Conservation (phyloP, 1,284 basidiomycete species). For the Apiotrichum mycotoxinovorans region DNA sequence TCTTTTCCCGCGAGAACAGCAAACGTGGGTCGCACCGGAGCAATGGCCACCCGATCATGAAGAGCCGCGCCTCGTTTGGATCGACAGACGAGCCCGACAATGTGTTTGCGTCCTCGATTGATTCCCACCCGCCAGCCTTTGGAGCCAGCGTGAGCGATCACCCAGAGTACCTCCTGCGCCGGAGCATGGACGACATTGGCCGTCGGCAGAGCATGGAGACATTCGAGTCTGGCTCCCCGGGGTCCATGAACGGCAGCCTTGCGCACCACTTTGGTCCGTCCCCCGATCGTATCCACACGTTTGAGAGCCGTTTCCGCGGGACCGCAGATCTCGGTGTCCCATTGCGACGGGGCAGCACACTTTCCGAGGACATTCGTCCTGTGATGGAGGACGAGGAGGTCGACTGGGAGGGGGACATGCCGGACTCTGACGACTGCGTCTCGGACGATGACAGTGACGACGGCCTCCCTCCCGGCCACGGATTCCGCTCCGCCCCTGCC, state of each 20-base stretch:
- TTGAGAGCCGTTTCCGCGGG: conserved; percentile 14
- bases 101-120: conserved; percentile 29
- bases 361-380: conserved; percentile 27
- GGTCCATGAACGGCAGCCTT: conserved; percentile 9
- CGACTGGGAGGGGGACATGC: conserved; percentile 38
- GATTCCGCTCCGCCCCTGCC: conserved; percentile 16
- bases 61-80: conserved; percentile 17
- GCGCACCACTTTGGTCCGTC: conserved; percentile 6
- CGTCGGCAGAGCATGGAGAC: conserved; percentile 24
- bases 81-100: conserved; percentile 34
- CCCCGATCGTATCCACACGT: conserved; percentile 13
- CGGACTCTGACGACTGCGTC: conserved; percentile 23
- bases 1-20: conserved; percentile 19
- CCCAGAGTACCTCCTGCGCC: conserved; percentile 23
- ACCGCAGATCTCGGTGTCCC: conserved; percentile 12
- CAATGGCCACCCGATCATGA: conserved; percentile 15
- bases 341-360: conserved; percentile 27
- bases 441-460: conserved; percentile 10
- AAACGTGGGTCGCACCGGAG: conserved; percentile 28
- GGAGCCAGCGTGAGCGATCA: conserved; percentile 1
- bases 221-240: conserved; percentile 29
- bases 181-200: conserved; percentile 27
- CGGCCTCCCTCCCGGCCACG: conserved; percentile 17
- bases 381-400: conserved; percentile 35
- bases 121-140: conserved; percentile 23